Percentiles rank a stretch among this genome's conserved stretches.
Evolutionary conservation across 2,329 filamentous ascomycete genomes (phyloP).

Genomic region (Lojkania enalia): DNA sequence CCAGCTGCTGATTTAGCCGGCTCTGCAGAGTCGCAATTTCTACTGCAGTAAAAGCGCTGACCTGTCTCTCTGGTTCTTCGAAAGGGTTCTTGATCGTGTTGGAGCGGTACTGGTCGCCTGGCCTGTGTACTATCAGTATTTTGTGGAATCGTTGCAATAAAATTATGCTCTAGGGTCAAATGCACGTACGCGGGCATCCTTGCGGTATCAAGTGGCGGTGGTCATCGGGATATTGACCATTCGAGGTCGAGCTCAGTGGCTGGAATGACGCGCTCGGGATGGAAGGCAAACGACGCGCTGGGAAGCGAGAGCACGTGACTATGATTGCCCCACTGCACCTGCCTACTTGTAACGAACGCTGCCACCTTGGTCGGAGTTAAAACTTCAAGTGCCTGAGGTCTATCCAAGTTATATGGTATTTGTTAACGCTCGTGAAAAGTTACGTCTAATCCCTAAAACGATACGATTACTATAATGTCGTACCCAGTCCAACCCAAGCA

Average conservation of each 20-base stretch:
- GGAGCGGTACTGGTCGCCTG: slow-evolving; percentile 44
- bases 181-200: slow-evolving; percentile 44
- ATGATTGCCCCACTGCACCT: neutral
- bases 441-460: too few relatives aligned
- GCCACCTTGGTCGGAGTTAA: neutral
- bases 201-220: slow-evolving; percentile 20
- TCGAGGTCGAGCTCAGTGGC: slow-evolving; percentile 29
- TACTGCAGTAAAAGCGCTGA: slow-evolving; percentile 82
- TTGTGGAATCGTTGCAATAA: neutral
- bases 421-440: too few relatives aligned
- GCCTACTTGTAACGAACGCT: neutral
- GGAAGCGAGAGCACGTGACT: slow-evolving; percentile 15
- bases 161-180: too few relatives aligned
- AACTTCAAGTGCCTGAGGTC: too few relatives aligned
- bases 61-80: slow-evolving; percentile 71
- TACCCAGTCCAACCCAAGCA: too few relatives aligned
- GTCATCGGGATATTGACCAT: slow-evolving; percentile 26
- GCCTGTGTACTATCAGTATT: slow-evolving; percentile 31
- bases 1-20: slow-evolving; percentile 88
- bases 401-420: too few relatives aligned
- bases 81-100: slow-evolving; percentile 70
- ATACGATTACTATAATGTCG: too few relatives aligned
- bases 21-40: slow-evolving; percentile 87
- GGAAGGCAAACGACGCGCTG: slow-evolving; percentile 20
- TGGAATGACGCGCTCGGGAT: slow-evolving; percentile 35